Conservation (phyloP, 2,329 filamentous ascomycete species). For the Plenodomus tracheiphilus region DNA sequence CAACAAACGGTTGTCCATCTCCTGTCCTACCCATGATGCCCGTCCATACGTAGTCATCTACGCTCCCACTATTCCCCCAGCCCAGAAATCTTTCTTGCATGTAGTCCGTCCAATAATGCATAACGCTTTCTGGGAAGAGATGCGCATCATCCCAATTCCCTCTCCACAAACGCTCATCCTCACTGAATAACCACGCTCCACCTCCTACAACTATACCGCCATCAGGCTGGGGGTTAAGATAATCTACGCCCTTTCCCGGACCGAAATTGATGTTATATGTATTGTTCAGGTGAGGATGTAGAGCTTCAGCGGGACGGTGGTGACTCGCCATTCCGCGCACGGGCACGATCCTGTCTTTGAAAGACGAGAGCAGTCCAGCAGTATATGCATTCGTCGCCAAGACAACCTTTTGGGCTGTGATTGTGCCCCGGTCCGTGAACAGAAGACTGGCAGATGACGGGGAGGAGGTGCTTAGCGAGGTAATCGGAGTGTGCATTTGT, state of each 20-base stretch:
- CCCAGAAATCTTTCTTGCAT: constrained; percentile 55
- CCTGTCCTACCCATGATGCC: constrained; percentile 47
- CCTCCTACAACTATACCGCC: constrained; percentile 33
- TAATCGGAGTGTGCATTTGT: neutral
- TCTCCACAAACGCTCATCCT: constrained; percentile 49
- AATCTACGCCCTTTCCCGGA: constrained; percentile 8
- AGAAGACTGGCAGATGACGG: constrained; percentile 10
- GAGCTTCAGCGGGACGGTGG: constrained; percentile 7
- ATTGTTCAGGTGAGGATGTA: constrained; percentile 25
- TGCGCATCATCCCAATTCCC: constrained; percentile 52
- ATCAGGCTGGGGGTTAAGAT: constrained; percentile 16
- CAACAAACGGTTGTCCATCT: constrained; percentile 51
- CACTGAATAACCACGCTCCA: constrained; percentile 40
- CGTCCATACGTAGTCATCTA: constrained; percentile 48
- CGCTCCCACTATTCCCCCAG: constrained; percentile 52
- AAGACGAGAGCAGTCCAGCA: constrained; percentile 32
- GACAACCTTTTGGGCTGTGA: constrained; percentile 24
- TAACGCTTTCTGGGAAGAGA: constrained; percentile 47
- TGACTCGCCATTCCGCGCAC: constrained; percentile 35
- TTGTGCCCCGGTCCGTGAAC: constrained; percentile 22
- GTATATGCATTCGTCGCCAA: constrained; percentile 37
- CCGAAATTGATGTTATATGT: constrained; percentile 33
- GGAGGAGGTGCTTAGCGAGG: too few relatives aligned
- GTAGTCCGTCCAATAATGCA: constrained; percentile 52
- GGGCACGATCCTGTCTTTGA: constrained; percentile 43